Evolutionary conservation across 2,329 filamentous ascomycete genomes (phyloP).

Genomic region (Lecanicillium sp.): DNA sequence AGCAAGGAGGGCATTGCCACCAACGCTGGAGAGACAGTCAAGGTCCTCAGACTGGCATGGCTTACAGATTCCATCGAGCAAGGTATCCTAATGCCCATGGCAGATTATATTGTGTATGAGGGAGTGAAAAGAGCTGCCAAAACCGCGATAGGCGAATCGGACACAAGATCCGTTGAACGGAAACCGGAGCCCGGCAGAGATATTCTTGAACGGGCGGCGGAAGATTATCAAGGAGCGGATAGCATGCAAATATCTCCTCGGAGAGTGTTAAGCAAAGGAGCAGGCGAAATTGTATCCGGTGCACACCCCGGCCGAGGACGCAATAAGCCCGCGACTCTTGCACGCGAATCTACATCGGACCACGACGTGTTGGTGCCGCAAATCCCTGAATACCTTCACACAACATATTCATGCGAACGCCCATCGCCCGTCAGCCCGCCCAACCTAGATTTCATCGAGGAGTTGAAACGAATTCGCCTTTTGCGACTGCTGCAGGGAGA

Average conservation of each 20-base stretch:
- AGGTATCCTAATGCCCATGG: slow-evolving; percentile 36
- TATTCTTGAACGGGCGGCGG: slow-evolving; percentile 16
- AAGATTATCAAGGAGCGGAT: slow-evolving; percentile 7
- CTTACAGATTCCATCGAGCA: slow-evolving; percentile 43
- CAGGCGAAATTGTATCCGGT: background rate
- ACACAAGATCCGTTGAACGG: too few species aligned
- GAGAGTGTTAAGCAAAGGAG: background rate
- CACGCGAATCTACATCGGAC: slow-evolving; percentile 70
- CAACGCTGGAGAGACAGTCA: slow-evolving; percentile 23
- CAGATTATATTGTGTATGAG: slow-evolving; percentile 47
- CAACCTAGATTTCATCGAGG: slow-evolving; percentile 67
- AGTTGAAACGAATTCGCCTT: slow-evolving; percentile 67
- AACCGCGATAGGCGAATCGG: too few species aligned
- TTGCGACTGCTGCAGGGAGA: slow-evolving; percentile 66
- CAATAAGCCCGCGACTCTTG: too few species aligned
- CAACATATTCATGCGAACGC: slow-evolving; percentile 70
- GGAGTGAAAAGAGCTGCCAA: slow-evolving; percentile 27
- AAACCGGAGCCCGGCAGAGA: background rate
- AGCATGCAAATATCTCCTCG: background rate
- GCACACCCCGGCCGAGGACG: too few species aligned
- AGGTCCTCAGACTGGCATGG: slow-evolving; percentile 54
- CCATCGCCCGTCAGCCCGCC: slow-evolving; percentile 61
- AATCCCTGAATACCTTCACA: slow-evolving; percentile 58
- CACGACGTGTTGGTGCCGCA: slow-evolving; percentile 59
- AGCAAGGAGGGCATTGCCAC: background rate